Percentiles rank a stretch among this genome's conserved stretches.
Conservation (phyloP, 441 rosid genomes). For the Gossypium schwendimanii region DNA sequence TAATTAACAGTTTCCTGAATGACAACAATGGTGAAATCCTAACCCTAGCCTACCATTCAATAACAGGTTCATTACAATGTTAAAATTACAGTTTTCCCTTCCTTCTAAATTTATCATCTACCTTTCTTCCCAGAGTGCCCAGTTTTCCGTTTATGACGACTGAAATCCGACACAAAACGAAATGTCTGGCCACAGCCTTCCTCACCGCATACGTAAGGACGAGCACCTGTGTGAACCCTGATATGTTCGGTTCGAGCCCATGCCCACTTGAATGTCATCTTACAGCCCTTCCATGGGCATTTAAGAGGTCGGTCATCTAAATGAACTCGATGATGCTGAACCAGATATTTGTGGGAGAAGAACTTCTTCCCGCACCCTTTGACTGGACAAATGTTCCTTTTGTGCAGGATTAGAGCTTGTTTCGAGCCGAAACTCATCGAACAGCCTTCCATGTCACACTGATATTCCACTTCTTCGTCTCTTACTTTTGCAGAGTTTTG, state of each 20-base stretch:
- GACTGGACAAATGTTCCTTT: conserved; percentile 79
- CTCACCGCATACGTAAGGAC: conserved; percentile 81
- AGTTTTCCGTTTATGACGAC: conserved; percentile 94
- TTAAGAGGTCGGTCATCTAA: conserved; percentile 93
- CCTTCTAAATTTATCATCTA: conserved; percentile 29
- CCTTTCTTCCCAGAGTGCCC: conserved; percentile 80
- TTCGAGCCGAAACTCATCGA: conserved; percentile 68
- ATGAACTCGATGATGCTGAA: conserved; percentile 92
- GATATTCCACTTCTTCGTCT: conserved; percentile 51
- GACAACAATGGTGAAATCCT: conserved; percentile 3
- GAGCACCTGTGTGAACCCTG: conserved; percentile 99
- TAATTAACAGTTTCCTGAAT: conserved; percentile 5
- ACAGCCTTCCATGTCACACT: conserved; percentile 92
- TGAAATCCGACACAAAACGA: conserved; percentile 90
- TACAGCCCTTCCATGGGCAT: conserved; percentile 99
- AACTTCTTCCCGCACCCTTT: conserved; percentile 89
- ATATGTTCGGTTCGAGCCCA: conserved; percentile 98
- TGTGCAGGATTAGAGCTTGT: conserved; percentile 73
- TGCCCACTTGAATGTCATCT: conserved; percentile 98
- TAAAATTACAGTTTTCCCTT: conserved; percentile 14
- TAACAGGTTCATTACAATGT: conserved; percentile 39
- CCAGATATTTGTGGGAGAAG: conserved; percentile 91
- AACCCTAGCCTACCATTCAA: conserved; percentile 25
- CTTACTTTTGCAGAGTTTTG: conserved; percentile 31
- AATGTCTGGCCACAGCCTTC: conserved; percentile 93